Evolutionary conservation across 2,329 filamentous ascomycete species (phyloP), one percentile per base, ranked within the genome.

Genomic region (Xylariales sp.): DNA sequence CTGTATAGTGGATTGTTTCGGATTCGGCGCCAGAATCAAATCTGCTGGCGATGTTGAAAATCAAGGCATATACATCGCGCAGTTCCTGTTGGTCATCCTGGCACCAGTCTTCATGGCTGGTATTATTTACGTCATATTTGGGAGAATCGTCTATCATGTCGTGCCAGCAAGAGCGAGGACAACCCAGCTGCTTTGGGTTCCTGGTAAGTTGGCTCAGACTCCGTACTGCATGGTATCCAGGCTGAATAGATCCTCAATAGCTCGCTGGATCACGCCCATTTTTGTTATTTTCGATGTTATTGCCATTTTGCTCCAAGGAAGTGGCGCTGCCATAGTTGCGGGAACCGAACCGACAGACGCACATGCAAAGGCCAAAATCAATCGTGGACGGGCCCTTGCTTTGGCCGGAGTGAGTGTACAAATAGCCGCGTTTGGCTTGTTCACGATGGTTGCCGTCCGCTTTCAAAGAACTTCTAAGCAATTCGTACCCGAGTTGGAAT

Each of bases 381-480:
- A 62, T 15, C 44, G 34, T 13, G 66, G 64, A 11, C 65, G 62
- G 40, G 40, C 52, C 6, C 55, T 69, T 23, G 65, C 65, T 3
- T 49, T 65, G 14, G 49, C 51, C 4, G 65, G 65, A n/a, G 61
- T 68, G 6, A 55, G 54, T n/a, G 41, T 67, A 1, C 68, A 72
- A 40, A 55, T 74, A 11, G 48, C 47, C 1, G 68, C 63, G 2
- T 72, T 72, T 40, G 67, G 68, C 1, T 51, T 72, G 3, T 72
- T 73, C 39, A 60, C 57, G 5, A 39, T 73, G 18, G 53, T 69
- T 5, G 67, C 68, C 1, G 52, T 61, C 4, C 62, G 69, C 6
- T 73, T 72, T 46, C 65, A 70, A 44, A 68, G 70, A 37, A 65
- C 61, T 5, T 67, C 64, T 2, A 61, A 56, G 39, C 51, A 50